Percentiles rank a stretch among this genome's conserved stretches.
phyloP scores from a whole-genome alignment of 2,329 filamentous ascomycete genomes.

The Aspergillus sp. region DNA sequence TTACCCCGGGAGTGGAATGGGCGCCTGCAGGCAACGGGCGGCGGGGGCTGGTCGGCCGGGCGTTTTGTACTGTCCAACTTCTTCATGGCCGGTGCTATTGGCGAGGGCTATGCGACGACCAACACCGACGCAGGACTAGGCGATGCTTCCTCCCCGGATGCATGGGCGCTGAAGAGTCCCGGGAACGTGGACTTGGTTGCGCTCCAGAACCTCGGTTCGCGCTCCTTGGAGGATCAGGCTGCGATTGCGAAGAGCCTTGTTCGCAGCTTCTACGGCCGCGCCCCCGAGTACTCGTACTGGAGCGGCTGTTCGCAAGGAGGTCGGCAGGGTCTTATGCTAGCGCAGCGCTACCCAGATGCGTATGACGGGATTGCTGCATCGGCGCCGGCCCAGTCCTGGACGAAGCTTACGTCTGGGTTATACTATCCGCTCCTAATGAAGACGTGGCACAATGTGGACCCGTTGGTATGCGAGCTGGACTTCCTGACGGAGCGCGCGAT shows the following conservation, averaged over 20 bases:
- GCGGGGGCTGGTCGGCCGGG: slow-evolving; percentile 34
- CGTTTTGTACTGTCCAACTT: slow-evolving; percentile 9
- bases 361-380: slow-evolving; percentile 28
- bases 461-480: slow-evolving; percentile 16
- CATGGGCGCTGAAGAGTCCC: slow-evolving; percentile 13
- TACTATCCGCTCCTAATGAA: slow-evolving; percentile 12
- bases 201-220: slow-evolving; percentile 1
- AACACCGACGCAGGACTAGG: slow-evolving; percentile 17
- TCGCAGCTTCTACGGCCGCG: slow-evolving; percentile 6
- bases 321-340: slow-evolving; percentile 20
- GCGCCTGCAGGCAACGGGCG: slow-evolving; percentile 40
- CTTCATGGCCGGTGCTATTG: slow-evolving; percentile 15
- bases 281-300: slow-evolving; percentile 8
- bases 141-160: background rate
- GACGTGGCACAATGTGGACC: background rate
- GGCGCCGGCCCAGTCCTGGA: slow-evolving; percentile 15
- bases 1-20: slow-evolving; percentile 40
- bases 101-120: slow-evolving; percentile 8
- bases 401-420: background rate
- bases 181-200: slow-evolving; percentile 3
- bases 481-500: slow-evolving; percentile 12
- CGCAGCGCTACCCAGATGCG: slow-evolving; percentile 19
- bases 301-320: slow-evolving; percentile 22
- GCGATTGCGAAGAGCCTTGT: slow-evolving; percentile 6
- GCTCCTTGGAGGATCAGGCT: slow-evolving; percentile 6